These are phyloP conservation scores for Grigorovia yakushimaensis DNA, from an alignment of 805 yeast species.

Conservation along the genomic window DNA sequence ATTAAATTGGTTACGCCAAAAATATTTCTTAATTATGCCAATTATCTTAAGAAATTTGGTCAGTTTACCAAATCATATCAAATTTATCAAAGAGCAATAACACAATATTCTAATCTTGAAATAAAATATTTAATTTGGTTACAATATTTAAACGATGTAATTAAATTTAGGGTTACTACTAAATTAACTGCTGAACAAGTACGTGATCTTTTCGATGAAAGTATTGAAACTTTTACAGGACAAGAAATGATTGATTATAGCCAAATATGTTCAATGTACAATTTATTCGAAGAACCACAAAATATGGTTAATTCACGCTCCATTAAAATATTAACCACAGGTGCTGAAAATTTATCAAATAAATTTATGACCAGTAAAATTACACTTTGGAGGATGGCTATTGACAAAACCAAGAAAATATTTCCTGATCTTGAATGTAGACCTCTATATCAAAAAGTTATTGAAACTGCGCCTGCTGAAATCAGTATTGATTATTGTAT, in stretches of 20 bases:
- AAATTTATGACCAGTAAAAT: conserved; percentile 20
- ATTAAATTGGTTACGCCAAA: conserved; percentile 62
- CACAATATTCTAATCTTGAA: conserved; percentile 39
- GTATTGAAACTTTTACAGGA: conserved; percentile 43
- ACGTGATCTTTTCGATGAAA: conserved; percentile 66
- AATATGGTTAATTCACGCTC: conserved; percentile 44
- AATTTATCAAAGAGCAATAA: conserved; percentile 62
- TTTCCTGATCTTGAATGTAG: conserved; percentile 38
- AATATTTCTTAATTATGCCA: conserved; percentile 56
- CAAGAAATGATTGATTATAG: conserved; percentile 31
- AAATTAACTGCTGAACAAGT: conserved; percentile 40
- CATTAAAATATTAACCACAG: conserved; percentile 38
- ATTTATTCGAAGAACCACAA: conserved; percentile 47
- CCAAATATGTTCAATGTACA: conserved; percentile 44
- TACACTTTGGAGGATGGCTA: conserved; percentile 35
- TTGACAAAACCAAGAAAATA: conserved; percentile 32
- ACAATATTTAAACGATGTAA: conserved; percentile 47
- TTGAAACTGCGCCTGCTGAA: conserved; percentile 36
- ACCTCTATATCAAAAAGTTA: conserved; percentile 42
- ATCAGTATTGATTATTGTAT: conserved; percentile 36
- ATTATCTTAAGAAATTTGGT: conserved; percentile 35
- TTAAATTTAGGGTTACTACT: conserved; percentile 20
- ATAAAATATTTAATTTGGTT: conserved; percentile 64
- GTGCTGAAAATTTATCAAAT: conserved; percentile 18
- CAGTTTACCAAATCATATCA: conserved; percentile 34